A percentile compares a stretch with the other conserved stretches of the same genome.
phyloP scores from a whole-genome alignment of 1,284 basidiomycete species.

The Amylostereum areolatum region DNA sequence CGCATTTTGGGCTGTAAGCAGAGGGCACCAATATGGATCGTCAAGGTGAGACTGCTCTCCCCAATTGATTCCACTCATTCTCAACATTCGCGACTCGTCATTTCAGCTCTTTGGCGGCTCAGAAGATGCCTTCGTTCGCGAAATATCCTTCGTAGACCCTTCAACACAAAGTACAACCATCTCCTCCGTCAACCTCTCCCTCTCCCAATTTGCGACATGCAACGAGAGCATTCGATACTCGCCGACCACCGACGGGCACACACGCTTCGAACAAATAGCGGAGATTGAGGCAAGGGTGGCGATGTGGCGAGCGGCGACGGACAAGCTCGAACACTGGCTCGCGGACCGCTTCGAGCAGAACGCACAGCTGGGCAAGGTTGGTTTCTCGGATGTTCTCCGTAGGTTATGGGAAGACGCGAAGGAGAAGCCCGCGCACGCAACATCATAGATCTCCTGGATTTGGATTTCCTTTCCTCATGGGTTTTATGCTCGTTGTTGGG shows the following conservation, averaged over 20 bases:
- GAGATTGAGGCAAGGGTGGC: constrained; percentile 77
- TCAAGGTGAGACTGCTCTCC: constrained; percentile 52
- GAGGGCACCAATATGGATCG: constrained; percentile 78
- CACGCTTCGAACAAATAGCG: constrained; percentile 76
- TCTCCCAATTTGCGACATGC: constrained; percentile 86
- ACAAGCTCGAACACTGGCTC: constrained; percentile 78
- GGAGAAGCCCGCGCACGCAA: constrained; percentile 27
- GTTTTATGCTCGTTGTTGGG: not conserved
- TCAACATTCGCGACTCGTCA: constrained; percentile 5
- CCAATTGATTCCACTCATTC: constrained; percentile 6
- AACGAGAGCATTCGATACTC: constrained; percentile 86
- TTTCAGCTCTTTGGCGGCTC: constrained; percentile 79
- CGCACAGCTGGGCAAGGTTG: constrained; percentile 78
- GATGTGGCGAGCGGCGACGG: constrained; percentile 72
- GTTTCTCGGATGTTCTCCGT: constrained; percentile 82
- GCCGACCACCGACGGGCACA: constrained; percentile 55
- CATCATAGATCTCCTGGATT: constrained; percentile 9
- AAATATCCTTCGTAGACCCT: constrained; percentile 90
- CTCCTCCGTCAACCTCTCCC: constrained; percentile 83
- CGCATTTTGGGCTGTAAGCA: constrained; percentile 83
- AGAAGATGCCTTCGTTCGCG: constrained; percentile 90
- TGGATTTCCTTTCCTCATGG: constrained; percentile 1
- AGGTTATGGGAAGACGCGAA: constrained; percentile 58
- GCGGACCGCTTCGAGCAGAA: constrained; percentile 85
- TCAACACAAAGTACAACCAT: constrained; percentile 73